phyloP scores from a whole-genome alignment of 306 rosid species.

The Quercus alba region DNA sequence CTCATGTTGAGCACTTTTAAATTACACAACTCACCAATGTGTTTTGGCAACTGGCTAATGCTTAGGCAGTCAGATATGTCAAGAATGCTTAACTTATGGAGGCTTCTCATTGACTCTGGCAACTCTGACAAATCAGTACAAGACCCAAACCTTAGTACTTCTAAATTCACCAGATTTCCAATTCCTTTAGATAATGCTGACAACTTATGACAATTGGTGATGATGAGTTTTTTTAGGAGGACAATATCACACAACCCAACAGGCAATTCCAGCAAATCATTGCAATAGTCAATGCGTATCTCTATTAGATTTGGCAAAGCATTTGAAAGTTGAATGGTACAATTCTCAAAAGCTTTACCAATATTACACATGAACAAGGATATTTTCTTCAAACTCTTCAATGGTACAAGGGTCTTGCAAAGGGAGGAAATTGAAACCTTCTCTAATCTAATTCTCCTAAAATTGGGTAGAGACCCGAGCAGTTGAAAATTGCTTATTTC shows the following conservation, averaged over 20 bases:
- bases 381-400: constrained; percentile 27
- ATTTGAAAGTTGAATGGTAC: constrained; percentile 23
- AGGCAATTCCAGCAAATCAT: constrained; percentile 25
- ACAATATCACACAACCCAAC: constrained; percentile 10
- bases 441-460: constrained; percentile 36
- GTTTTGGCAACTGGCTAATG: constrained; percentile 22
- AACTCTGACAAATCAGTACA: constrained; percentile 22
- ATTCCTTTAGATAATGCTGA: constrained; percentile 18
- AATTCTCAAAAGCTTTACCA: constrained; percentile 22
- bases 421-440: constrained; percentile 20
- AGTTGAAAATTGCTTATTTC: constrained; percentile 12
- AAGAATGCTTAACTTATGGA: constrained; percentile 14
- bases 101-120: constrained; percentile 21
- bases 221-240: constrained; percentile 21
- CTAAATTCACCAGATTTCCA: constrained; percentile 12
- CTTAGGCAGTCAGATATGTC: constrained; percentile 37
- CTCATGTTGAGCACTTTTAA: constrained; percentile 26
- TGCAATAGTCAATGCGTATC: constrained; percentile 35
- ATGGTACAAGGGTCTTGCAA: background rate
- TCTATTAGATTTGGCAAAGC: constrained; percentile 31
- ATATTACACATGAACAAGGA: constrained; percentile 39
- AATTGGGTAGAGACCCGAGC: background rate
- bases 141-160: constrained; percentile 30
- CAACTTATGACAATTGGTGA: constrained; percentile 33
- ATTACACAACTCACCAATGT: constrained; percentile 16